phyloP scores from a whole-genome alignment of 2,329 filamentous ascomycete species.

The Teratosphaeria nubilosa region DNA sequence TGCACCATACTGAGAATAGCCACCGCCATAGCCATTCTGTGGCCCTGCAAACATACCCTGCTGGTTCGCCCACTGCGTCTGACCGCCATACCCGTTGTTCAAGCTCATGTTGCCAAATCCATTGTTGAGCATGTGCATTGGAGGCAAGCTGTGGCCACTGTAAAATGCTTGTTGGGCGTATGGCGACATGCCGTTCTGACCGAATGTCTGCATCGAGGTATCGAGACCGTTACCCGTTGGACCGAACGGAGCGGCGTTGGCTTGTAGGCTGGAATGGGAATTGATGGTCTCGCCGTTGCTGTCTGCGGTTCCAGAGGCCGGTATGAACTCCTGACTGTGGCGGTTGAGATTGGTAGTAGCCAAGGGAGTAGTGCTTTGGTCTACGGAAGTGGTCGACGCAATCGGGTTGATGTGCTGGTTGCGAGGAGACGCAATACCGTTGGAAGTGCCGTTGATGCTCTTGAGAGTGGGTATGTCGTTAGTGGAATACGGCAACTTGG shows the following conservation, averaged over 20 bases:
- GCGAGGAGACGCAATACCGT: constrained; percentile 24
- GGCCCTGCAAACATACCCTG: constrained; percentile 10
- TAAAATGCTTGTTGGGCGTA: constrained; percentile 32
- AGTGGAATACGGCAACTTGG: constrained; percentile 68
- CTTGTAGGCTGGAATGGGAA: constrained; percentile 65
- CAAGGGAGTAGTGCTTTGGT: constrained; percentile 46
- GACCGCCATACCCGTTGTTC: constrained; percentile 28
- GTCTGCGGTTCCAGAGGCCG: constrained; percentile 34
- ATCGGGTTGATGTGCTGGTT: constrained; percentile 14
- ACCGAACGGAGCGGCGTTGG: constrained; percentile 69
- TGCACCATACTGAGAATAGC: constrained; percentile 46
- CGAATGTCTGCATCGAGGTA: constrained; percentile 11
- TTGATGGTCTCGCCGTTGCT: constrained; percentile 42
- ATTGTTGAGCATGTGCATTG: constrained; percentile 56
- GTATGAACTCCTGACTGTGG: constrained; percentile 63
- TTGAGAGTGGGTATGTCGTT: constrained; percentile 83
- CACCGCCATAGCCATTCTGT: constrained; percentile 21
- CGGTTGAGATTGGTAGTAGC: constrained; percentile 54
- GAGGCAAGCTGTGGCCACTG: constrained; percentile 42
- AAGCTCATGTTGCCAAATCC: constrained; percentile 59
- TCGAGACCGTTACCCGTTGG: constrained; percentile 30
- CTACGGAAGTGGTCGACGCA: constrained; percentile 35
- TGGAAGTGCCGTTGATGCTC: constrained; percentile 49
- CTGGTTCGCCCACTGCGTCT: constrained; percentile 18
- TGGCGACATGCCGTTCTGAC: constrained; percentile 18